Evolutionary conservation across 805 yeast genomes (phyloP).

Genomic region (Metschnikowia dekortorum): DNA sequence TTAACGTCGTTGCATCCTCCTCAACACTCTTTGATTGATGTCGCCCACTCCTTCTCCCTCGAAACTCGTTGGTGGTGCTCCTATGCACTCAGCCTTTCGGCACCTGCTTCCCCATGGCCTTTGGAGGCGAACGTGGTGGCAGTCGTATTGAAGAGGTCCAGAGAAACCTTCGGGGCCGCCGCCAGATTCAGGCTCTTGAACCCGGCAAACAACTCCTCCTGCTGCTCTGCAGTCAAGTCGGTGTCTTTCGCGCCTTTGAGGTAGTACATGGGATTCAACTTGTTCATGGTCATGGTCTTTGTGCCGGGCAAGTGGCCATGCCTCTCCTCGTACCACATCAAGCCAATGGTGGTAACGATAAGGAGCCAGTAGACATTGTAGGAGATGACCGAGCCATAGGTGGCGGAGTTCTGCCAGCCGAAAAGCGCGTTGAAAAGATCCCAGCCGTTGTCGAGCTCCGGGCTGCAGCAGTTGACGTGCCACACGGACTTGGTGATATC

Average conservation of each 20-base stretch:
- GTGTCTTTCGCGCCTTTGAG: conserved; percentile 63
- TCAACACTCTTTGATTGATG: too few relatives aligned
- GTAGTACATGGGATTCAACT: conserved; percentile 71
- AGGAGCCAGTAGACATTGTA: conserved; percentile 86
- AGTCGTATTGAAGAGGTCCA: conserved; percentile 8
- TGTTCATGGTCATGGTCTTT: conserved; percentile 40
- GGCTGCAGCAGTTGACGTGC: conserved; percentile 98
- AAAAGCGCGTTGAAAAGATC: conserved; percentile 90
- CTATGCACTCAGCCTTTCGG: conserved; percentile 4
- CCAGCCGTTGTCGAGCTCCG: conserved; percentile 91
- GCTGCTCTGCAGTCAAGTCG: conserved; percentile 49
- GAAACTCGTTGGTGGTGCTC: too few relatives aligned
- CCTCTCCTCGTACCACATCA: conserved; percentile 81
- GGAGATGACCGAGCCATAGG: conserved; percentile 83
- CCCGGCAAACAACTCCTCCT: conserved; percentile 45
- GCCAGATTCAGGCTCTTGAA: conserved; percentile 20
- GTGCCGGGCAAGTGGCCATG: conserved; percentile 72
- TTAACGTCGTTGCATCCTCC: too few relatives aligned
- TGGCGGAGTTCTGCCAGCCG: conserved; percentile 97
- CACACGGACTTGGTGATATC: conserved; percentile 75
- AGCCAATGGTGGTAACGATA: conserved; percentile 47
- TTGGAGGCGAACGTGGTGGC: not conserved
- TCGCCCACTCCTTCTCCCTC: too few relatives aligned
- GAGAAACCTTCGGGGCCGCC: conserved; percentile 2
- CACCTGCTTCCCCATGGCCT: not conserved